Evolutionary conservation across 2,329 filamentous ascomycete genomes (phyloP).

Genomic region (Didymella pomorum): DNA sequence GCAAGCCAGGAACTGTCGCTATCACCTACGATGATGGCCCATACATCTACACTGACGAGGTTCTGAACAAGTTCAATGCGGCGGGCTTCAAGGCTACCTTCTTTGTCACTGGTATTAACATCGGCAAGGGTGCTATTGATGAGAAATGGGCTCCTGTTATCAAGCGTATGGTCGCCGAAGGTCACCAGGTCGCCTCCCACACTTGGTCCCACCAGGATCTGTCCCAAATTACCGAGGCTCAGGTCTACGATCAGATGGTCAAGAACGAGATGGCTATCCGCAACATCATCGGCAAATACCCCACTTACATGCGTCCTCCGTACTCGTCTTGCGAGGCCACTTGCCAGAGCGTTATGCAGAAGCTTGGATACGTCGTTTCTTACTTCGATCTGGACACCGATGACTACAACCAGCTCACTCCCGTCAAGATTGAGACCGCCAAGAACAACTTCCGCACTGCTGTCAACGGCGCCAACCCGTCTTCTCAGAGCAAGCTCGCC

Average conservation of each 20-base stretch:
- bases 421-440: constrained; percentile 41
- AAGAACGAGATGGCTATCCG: constrained; percentile 64
- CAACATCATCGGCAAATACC: constrained; percentile 63
- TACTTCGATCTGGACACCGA: constrained; percentile 68
- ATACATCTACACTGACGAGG: constrained; percentile 65
- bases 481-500: constrained; percentile 56
- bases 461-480: constrained; percentile 45
- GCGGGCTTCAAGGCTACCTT: constrained; percentile 73
- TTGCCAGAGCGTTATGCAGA: constrained; percentile 51
- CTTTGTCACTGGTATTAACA: constrained; percentile 68
- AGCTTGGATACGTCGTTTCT: constrained; percentile 65
- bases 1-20: constrained; percentile 64
- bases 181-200: constrained; percentile 69
- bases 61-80: constrained; percentile 66
- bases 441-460: constrained; percentile 53
- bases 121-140: constrained; percentile 65
- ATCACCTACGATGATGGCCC: constrained; percentile 74
- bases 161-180: constrained; percentile 61
- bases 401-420: constrained; percentile 43
- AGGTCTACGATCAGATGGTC: constrained; percentile 59
- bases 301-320: constrained; percentile 62
- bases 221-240: constrained; percentile 51
- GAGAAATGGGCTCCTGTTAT: constrained; percentile 62
- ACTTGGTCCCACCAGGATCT: constrained; percentile 64
- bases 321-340: constrained; percentile 56